These are phyloP conservation scores for Penicillium flavigenum DNA, from an alignment of 495 filamentous ascomycete species.

Conservation along the genomic window DNA sequence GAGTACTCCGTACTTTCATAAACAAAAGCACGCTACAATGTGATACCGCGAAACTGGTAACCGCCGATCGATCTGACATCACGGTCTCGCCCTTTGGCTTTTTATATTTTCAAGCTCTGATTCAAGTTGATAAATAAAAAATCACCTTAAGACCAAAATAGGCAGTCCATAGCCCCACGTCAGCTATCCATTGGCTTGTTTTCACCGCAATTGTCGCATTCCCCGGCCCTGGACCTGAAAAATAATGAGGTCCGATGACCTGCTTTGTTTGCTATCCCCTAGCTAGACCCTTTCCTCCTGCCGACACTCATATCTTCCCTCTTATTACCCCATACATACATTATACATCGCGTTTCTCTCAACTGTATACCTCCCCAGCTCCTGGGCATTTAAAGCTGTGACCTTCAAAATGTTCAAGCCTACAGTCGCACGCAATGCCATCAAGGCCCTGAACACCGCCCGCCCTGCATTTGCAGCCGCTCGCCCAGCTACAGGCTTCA, in stretches of 20 bases:
- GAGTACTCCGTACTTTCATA: too few species aligned
- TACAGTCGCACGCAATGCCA: slow-evolving; percentile 30
- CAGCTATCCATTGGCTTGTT: slow-evolving; percentile 8
- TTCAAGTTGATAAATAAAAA: not conserved
- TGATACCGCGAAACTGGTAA: not conserved
- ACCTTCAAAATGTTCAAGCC: slow-evolving; percentile 36
- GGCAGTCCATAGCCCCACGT: slow-evolving; percentile 2
- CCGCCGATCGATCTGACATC: not conserved
- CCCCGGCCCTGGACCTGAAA: slow-evolving; percentile 19
- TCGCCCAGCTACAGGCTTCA: slow-evolving; percentile 27
- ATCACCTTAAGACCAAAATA: slow-evolving; percentile 2
- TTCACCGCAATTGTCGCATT: slow-evolving; percentile 33
- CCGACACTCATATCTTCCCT: not conserved
- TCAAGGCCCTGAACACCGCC: slow-evolving; percentile 26
- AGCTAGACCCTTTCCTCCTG: not conserved
- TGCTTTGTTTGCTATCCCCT: not conserved
- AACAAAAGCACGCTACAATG: too few species aligned
- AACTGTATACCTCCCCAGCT: not conserved
- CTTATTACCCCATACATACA: too few species aligned
- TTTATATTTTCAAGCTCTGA: too few species aligned
- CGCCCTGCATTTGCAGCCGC: slow-evolving; percentile 3
- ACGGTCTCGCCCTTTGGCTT: not conserved
- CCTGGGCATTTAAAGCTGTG: not conserved
- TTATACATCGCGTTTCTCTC: not conserved
- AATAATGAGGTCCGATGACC: not conserved